Base-by-base conservation (phyloP, 1,139 yeast genomes). In the Candida labiduridarum region DNA sequence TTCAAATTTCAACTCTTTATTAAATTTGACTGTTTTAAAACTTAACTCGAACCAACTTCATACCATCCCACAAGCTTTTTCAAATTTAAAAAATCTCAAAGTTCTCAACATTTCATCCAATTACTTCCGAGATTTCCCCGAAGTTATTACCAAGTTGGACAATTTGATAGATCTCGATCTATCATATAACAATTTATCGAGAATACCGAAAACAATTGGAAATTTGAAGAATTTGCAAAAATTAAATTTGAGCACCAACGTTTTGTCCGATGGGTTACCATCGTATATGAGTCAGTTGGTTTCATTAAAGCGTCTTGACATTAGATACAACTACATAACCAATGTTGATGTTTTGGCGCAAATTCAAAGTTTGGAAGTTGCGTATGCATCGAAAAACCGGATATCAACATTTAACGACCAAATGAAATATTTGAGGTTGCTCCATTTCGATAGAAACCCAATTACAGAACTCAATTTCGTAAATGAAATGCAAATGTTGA, bases 31-130 rank as follows among this genome's bases (percentile, higher is more conserved):
- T 1, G 78, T 77, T 41, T 68, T 87, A 54, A 82, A 81, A 56
- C 68, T 88, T 55, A 86, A 87, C 55, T 85, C 90, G 57, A 94
- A 94, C 66, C 87, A 88, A 61, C 71, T 94, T 50, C 74, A 80
- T 1, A 64, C 68, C 15, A 71, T 94, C 44, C 97, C 98, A 0
- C 74, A 74, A 39, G 73, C 83, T 1, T 80, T 91, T 59, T 76
- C 83, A 0, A 73, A 78, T 35, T 69, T 90, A 44, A 71, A 72
- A 33, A 78, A 79, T 53, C 74, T 94, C 58, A 79, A 80, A 49
- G 79, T 79, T 48, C 71, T 92, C 54, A 89, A 91, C 62, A 71
- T 92, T 53, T 86, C 96, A 1, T 89, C 97, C 1, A 95, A 95
- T 65, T 83, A 84, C 54, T 82, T 94, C 59, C 78, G 78, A 40